phyloP scores from a whole-genome alignment of 108 stramenopile species.

The Fragilaria radians region DNA sequence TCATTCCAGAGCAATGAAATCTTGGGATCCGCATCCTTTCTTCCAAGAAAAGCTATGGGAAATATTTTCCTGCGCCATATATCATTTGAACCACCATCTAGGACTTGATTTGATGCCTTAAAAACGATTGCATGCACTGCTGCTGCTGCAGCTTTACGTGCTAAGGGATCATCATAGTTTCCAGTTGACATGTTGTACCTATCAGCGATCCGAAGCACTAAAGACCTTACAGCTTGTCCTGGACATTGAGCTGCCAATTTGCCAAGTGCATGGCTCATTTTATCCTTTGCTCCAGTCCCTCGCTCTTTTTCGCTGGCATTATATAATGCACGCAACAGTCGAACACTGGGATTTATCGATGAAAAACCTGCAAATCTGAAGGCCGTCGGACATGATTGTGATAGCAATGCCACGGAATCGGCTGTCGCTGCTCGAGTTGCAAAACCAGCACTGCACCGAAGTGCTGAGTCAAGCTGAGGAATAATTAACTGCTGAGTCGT shows the following conservation, averaged over 20 bases:
- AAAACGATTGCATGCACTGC: slow-evolving; percentile 71
- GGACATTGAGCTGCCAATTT: slow-evolving; percentile 67
- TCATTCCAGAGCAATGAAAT: slow-evolving; percentile 62
- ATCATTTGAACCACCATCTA: slow-evolving; percentile 66
- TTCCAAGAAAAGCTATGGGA: slow-evolving; percentile 69
- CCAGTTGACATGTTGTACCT: slow-evolving; percentile 64
- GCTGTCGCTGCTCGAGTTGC: slow-evolving; percentile 78
- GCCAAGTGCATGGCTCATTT: slow-evolving; percentile 53
- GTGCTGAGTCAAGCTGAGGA: slow-evolving; percentile 38
- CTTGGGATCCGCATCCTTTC: slow-evolving; percentile 57
- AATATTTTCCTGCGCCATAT: slow-evolving; percentile 63
- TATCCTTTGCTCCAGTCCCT: slow-evolving; percentile 48
- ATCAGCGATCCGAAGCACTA: slow-evolving; percentile 59
- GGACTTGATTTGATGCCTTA: slow-evolving; percentile 56
- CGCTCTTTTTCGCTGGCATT: slow-evolving; percentile 70
- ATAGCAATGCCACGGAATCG: slow-evolving; percentile 62
- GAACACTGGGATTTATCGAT: slow-evolving; percentile 56
- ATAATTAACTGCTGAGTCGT: slow-evolving; percentile 53
- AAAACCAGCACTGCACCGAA: slow-evolving; percentile 34
- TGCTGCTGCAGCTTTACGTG: slow-evolving; percentile 60
- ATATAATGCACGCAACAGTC: slow-evolving; percentile 76
- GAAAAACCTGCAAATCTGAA: slow-evolving; percentile 52
- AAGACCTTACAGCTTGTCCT: slow-evolving; percentile 55
- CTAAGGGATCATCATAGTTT: slow-evolving; percentile 62
- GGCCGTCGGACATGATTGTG: slow-evolving; percentile 52